Percentiles rank a stretch among this genome's conserved stretches.
Evolutionary conservation across 345 rosid species (phyloP).

Genomic region (Raphanus sativus): DNA sequence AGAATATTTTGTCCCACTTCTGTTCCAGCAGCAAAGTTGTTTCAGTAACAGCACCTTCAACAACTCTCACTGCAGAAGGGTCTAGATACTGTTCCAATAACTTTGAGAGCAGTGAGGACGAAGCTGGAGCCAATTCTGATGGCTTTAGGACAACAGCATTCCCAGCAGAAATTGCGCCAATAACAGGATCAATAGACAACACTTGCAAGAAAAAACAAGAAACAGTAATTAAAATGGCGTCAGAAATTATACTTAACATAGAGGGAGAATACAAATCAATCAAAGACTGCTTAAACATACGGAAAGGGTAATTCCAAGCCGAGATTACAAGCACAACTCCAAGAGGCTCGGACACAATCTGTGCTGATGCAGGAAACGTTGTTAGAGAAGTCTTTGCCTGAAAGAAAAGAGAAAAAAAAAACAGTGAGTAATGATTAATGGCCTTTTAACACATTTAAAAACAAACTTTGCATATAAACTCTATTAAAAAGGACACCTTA

Average conservation of each 20-base stretch:
- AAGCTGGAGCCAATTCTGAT: constrained; percentile 84
- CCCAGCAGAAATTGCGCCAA: constrained; percentile 97
- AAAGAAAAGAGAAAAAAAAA: neutral
- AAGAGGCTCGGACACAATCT: constrained; percentile 85
- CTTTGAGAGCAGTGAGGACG: constrained; percentile 67
- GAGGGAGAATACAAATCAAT: neutral
- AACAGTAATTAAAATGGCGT: neutral
- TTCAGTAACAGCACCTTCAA: constrained; percentile 81
- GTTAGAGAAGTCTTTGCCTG: constrained; percentile 81
- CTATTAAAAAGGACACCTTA: constrained; percentile 46
- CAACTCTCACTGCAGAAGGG: constrained; percentile 64
- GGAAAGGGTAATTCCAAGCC: constrained; percentile 91
- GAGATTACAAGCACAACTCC: constrained; percentile 91
- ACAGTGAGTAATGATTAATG: neutral
- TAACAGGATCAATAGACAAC: constrained; percentile 84
- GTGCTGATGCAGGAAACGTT: constrained; percentile 89
- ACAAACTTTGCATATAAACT: constrained; percentile 6
- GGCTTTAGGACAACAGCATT: constrained; percentile 89
- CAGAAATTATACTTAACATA: neutral
- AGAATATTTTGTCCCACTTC: constrained; percentile 95
- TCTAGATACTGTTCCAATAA: constrained; percentile 69
- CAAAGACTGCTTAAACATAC: constrained; percentile 48
- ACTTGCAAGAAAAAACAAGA: constrained; percentile 44
- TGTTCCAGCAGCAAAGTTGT: constrained; percentile 80
- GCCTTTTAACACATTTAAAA: neutral